Conservation (phyloP, 768 basidiomycete species). For the Atractiella rhizophila region DNA sequence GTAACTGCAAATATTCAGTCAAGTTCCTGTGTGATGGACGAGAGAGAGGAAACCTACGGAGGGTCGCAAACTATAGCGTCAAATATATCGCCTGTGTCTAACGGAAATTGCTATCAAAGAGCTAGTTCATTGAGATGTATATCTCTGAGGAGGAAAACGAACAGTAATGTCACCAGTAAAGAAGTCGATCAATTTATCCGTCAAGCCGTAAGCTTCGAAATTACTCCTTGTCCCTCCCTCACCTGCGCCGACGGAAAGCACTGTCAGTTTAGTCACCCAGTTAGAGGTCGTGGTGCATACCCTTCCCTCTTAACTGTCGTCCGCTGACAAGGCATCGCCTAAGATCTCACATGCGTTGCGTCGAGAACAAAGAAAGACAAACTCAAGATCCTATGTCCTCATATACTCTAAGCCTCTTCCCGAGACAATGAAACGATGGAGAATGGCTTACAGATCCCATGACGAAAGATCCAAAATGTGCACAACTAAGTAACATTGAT, state of each 20-base stretch:
- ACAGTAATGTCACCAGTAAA: conserved; percentile 80
- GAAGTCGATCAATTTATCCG: conserved; percentile 48
- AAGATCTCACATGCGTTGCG: too few species aligned
- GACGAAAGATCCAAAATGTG: conserved; percentile 63
- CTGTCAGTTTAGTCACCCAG: too few species aligned
- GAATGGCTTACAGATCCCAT: too few species aligned
- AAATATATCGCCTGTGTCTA: conserved; percentile 66
- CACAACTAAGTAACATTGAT: conserved; percentile 33
- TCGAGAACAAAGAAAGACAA: too few species aligned
- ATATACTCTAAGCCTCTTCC: too few species aligned
- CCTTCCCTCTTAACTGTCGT: conserved; percentile 83
- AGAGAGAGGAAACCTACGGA: conserved; percentile 17
- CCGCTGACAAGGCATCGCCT: conserved; percentile 98
- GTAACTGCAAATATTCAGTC: conserved; percentile 28
- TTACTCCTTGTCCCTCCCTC: too few species aligned
- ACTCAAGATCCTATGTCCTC: too few species aligned
- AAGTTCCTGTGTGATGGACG: not conserved
- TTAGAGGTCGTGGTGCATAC: conserved; percentile 22
- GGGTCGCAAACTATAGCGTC: conserved; percentile 60
- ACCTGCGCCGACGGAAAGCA: too few species aligned
- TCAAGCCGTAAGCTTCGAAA: conserved; percentile 67
- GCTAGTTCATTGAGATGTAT: too few species aligned
- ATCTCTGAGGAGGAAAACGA: conserved; percentile 12
- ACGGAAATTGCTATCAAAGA: conserved; percentile 30
- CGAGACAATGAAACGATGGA: too few species aligned